Base-by-base conservation (phyloP, 2,329 filamentous ascomycete genomes). In the Verticillium alfalfae region DNA sequence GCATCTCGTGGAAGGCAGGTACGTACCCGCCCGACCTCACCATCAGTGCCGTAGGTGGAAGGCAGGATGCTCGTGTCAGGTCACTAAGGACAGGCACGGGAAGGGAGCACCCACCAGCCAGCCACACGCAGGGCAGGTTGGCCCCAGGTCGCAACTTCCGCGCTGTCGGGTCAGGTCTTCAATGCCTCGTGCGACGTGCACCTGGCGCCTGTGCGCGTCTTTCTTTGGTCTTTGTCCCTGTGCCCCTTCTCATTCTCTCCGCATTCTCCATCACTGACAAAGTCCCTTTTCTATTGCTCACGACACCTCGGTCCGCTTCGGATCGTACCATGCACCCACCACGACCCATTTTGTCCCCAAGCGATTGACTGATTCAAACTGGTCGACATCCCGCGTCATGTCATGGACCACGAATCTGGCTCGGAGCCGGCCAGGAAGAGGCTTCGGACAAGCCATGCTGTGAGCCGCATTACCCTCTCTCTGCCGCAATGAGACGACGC, bases 381-480 rank as follows among this genome's bases (percentile, higher is more conserved):
- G 26, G 38, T 41, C 58, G 58, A 10, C n/a, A 36, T 12, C 58
- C 31, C 31, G 57, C 22, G 45, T 52, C 45, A 52, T 52, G 45
- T 52, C 55, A 65, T 72, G 66, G 70, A 75, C 52, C 67, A 71
- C 63, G 65, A 68, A 49, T 45, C 66, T 52, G 45, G 45, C 37
- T 63, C 64, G 56, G 73, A 76, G 65, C 71, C 71, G 56, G 59
- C 70, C 34, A 73, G 76, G 60, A 79, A 79, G 67, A 73, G 76
- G 52, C 66, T 78, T 60, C 70, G 76, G 60, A 78, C 76, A 26
- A 78, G 75, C 49, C 76, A 79, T 70, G 76, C 76, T 34, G 76
- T 78, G 66, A 69, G 74, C 69, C 31, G 9, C 15, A 5, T 38
- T 18, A 12, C 34, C 9, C n/a, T 37, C 12, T 45, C 38, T n/a